Base-by-base conservation (phyloP, 2,329 filamentous ascomycete species). In the Microdochium trichocladiopsis region DNA sequence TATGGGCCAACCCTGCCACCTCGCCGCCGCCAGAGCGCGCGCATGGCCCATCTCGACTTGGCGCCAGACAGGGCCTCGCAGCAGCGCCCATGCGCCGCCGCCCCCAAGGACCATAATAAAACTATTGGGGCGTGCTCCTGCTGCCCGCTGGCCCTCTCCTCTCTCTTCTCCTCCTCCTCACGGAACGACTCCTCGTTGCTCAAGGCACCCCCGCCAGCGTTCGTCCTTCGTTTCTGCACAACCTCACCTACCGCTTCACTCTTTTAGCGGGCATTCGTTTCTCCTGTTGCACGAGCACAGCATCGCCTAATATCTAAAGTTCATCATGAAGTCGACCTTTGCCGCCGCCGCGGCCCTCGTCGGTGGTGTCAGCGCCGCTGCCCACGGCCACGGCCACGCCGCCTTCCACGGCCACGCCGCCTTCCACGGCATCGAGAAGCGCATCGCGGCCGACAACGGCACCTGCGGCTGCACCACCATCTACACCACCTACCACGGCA, bases 181-280 rank as follows among this genome's bases (percentile, higher is more conserved):
- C 72, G 71, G 68, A 70, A 67, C 66, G 58, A 66, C 67, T 68
- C 71, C 72, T 73, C 72, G 69, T 74, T 74, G 71, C 69, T 71
- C 72, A 70, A 69, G 69, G 66, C 65, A 64, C 67, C 61, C 62
- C 53, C 67, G 43, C 18, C 69, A 64, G 70, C 73, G 77, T 76
- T 78, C 74, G 71, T 73, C 72, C 66, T 73, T 72, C 74, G 69
- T 68, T 74, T 75, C 69, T 63, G 62, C 67, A 66, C 66, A 63
- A 61, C 65, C 62, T 61, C 62, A 66, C 76, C 71, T 65, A 86
- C 85, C 85, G 86, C 86, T 89, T 89, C 87, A 90, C 84, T 90
- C 88, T 71, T 90, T 92, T 75, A 91, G 88, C 88, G 87, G 88
- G 82, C 86, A 84, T 76, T 88, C 84, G 73, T 87, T 87, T 69